Evolutionary conservation across 2,329 filamentous ascomycete genomes (phyloP).

Genomic region (Fusarium verrucosum): DNA sequence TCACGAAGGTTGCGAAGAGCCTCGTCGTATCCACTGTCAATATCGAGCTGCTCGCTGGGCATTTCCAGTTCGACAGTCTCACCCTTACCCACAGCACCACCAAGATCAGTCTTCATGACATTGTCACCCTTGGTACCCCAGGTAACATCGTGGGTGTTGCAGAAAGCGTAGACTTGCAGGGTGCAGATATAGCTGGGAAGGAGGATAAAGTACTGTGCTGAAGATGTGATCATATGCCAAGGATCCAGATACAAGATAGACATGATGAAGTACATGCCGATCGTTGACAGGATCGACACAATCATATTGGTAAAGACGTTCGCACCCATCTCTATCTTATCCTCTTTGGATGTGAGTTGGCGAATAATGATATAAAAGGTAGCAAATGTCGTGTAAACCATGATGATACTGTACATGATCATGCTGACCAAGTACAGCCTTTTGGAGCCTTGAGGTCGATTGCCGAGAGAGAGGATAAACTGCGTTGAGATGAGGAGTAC

Average conservation of each 20-base stretch:
- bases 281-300: conserved; percentile 85
- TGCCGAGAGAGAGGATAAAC: conserved; percentile 96
- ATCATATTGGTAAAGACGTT: conserved; percentile 96
- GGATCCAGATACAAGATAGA: conserved; percentile 96
- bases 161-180: conserved; percentile 97
- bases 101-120: conserved; percentile 89
- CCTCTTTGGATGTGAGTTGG: conserved; percentile 68
- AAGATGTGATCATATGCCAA: conserved; percentile 98
- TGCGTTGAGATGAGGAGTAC: conserved; percentile 91
- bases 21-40: conserved; percentile 97
- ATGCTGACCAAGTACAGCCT: conserved; percentile 89
- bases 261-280: conserved; percentile 96
- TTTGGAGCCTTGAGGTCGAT: conserved; percentile 92
- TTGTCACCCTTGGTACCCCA: conserved; percentile 91
- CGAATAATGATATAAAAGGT: conserved; percentile 86
- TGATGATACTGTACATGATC: conserved; percentile 91
- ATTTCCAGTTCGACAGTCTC: conserved; percentile 94
- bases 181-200: conserved; percentile 96
- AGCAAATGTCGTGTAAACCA: conserved; percentile 93
- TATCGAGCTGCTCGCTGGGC: conserved; percentile 97
- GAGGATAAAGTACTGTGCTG: conserved; percentile 90
- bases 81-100: conserved; percentile 80
- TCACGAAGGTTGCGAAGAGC: conserved; percentile 95
- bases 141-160: conserved; percentile 46
- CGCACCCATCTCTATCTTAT: conserved; percentile 72